Conservation (phyloP, 73 alveolate genomes). For the Paraurostyla sp. region DNA sequence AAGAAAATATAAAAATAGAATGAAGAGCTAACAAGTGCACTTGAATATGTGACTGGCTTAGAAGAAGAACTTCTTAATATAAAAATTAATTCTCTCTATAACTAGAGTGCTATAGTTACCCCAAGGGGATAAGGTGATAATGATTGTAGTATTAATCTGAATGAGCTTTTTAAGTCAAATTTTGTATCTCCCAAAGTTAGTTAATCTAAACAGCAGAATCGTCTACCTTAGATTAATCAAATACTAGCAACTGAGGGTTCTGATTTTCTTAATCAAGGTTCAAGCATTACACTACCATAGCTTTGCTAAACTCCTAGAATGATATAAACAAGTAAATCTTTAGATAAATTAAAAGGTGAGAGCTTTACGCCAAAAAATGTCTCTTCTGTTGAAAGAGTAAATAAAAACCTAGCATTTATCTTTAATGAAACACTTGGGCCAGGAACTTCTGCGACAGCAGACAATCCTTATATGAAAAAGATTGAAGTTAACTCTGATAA, state of each 20-base stretch:
- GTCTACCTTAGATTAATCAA: too few species aligned
- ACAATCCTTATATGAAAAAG: not conserved
- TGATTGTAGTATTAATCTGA: too few species aligned
- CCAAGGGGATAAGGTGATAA: not conserved
- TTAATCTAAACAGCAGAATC: too few species aligned
- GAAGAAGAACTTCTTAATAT: slow-evolving; percentile 22
- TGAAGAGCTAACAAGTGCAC: slow-evolving; percentile 2
- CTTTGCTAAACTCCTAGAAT: too few species aligned
- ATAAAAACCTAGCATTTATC: not conserved
- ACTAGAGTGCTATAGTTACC: not conserved
- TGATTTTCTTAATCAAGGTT: too few species aligned
- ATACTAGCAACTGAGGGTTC: too few species aligned
- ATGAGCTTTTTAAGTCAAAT: too few species aligned
- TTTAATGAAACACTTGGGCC: not conserved
- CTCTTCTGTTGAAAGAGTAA: not conserved
- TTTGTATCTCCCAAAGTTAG: too few species aligned
- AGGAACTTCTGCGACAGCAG: not conserved
- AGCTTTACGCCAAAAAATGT: not conserved
- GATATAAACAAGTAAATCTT: not conserved
- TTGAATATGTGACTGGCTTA: slow-evolving; percentile 11
- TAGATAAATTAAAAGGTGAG: not conserved
- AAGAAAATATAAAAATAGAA: not conserved
- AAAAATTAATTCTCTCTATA: slow-evolving; percentile 4
- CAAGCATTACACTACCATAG: too few species aligned
- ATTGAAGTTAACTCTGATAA: not conserved